Evolutionary conservation across 208 protist species (phyloP).

Genomic region (Leishmania tarentolae): DNA sequence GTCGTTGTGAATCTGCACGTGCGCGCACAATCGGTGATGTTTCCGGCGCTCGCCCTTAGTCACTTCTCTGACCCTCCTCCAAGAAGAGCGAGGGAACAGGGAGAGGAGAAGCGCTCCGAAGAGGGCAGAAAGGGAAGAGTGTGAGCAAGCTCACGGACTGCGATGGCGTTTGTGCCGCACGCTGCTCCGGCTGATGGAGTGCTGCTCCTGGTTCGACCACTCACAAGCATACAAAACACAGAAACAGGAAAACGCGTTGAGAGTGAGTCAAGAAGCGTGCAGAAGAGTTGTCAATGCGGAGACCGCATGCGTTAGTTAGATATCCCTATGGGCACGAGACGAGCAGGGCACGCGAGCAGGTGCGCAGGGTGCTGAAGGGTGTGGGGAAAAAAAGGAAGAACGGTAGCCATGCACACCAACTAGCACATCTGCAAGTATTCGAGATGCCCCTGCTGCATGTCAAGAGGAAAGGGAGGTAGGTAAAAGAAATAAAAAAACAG

Average conservation of each 20-base stretch:
- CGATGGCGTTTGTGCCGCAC: background rate
- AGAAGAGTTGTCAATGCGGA: background rate
- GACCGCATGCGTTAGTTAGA: background rate
- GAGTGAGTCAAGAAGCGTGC: background rate
- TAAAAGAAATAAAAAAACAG: too few species aligned
- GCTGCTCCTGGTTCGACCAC: background rate
- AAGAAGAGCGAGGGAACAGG: background rate
- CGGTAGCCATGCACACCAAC: too few species aligned
- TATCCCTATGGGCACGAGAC: background rate
- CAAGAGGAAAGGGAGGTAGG: background rate
- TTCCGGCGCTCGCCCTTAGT: background rate
- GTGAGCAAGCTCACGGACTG: background rate
- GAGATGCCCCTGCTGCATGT: background rate
- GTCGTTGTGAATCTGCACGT: background rate
- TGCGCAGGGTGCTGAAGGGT: background rate
- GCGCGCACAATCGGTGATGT: background rate
- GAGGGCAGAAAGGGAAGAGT: background rate
- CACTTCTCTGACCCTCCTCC: background rate
- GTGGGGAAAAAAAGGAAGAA: background rate
- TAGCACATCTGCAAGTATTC: too few species aligned
- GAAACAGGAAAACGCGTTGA: background rate
- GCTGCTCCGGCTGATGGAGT: background rate
- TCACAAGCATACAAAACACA: background rate
- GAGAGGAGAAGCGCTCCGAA: background rate
- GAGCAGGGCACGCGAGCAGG: background rate